Evolutionary conservation across 108 stramenopile species (phyloP), one percentile per base, ranked within the genome.

Genomic region (Hondaea fermentalgiana): DNA sequence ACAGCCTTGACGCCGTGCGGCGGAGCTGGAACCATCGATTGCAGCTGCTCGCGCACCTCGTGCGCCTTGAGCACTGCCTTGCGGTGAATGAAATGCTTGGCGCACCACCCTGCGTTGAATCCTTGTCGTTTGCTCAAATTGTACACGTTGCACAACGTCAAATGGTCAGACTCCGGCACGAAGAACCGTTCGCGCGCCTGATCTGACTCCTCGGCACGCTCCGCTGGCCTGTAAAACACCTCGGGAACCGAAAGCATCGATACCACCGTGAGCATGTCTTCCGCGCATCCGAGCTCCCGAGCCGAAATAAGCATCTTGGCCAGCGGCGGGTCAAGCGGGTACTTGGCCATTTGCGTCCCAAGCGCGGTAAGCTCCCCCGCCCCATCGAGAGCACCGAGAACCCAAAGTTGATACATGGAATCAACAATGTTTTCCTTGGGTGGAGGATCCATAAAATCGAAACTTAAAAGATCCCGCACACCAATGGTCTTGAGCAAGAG

Each of bases 371-470:
- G 92, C 58, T 94, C 95, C 6, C 99, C 99, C 14, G 95, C 95
- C 92, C 98, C 98, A 89, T 98, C 97, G 8, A 99, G 92, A 44
- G 99, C 99, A 0, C 99, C 99, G 53, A 99, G 94, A 57, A 98
- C 97, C 97, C 98, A 99, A 19, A 99, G 95, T 92, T 98, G 98
- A 90, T 99, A 99, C 88, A 99, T 91, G 51, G 97, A 97, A 64
- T 96, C 97, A 93, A 96, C 93, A 44, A 99, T 97, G 89, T 97
- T 99, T 28, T 98, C 98, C 91, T 97, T 95, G 5, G 99, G 99
- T 5, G 99, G 99, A 25, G 98, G 97, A 87, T 97, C 97, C 99
- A 98, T 99, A 90, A 98, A 99, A 89, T 97, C 97, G 90, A 99
- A 99, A 59, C 97, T 96, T 55, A 97, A 87, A 23, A 99, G 89